These are phyloP conservation scores for Ceratocystis ficicola DNA, from an alignment of 2,329 filamentous ascomycete species.

Conservation along the genomic window DNA sequence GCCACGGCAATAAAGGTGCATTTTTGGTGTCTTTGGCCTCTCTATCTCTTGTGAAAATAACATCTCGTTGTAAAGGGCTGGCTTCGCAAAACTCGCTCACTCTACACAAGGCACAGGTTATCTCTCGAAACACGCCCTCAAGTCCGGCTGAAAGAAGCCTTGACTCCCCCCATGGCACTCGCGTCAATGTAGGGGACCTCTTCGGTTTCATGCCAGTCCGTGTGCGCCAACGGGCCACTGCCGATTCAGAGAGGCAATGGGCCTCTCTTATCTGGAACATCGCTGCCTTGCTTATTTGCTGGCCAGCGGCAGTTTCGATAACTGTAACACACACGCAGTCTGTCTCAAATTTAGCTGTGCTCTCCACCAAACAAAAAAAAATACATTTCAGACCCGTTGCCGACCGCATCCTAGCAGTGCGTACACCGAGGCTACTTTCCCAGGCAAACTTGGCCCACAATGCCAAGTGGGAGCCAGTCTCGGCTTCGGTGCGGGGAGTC, in stretches of 20 bases:
- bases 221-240: conserved; percentile 59
- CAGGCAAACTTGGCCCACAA: conserved; percentile 48
- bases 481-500: conserved; percentile 50
- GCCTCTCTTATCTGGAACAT: conserved; percentile 47
- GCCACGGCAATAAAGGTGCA: conserved; percentile 56
- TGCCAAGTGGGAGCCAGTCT: conserved; percentile 56
- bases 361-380: conserved; percentile 1
- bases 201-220: conserved; percentile 88
- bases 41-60: conserved; percentile 64
- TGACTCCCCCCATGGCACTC: conserved; percentile 55
- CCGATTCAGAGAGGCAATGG: conserved; percentile 51
- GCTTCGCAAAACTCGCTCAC: conserved; percentile 52
- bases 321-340: conserved; percentile 31
- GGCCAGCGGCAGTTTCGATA: conserved; percentile 45
- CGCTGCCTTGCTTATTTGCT: conserved; percentile 57
- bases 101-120: conserved; percentile 55
- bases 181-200: conserved; percentile 62
- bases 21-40: conserved; percentile 69
- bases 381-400: conserved; percentile 6
- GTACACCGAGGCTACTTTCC: conserved; percentile 42
- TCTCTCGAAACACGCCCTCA: conserved; percentile 53
- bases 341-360: neutral
- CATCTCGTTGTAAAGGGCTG: conserved; percentile 53
- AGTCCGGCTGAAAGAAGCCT: conserved; percentile 45
- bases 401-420: conserved; percentile 20